phyloP scores from a whole-genome alignment of 2,329 filamentous ascomycete species.

The Cordyceps cateniannulata region DNA sequence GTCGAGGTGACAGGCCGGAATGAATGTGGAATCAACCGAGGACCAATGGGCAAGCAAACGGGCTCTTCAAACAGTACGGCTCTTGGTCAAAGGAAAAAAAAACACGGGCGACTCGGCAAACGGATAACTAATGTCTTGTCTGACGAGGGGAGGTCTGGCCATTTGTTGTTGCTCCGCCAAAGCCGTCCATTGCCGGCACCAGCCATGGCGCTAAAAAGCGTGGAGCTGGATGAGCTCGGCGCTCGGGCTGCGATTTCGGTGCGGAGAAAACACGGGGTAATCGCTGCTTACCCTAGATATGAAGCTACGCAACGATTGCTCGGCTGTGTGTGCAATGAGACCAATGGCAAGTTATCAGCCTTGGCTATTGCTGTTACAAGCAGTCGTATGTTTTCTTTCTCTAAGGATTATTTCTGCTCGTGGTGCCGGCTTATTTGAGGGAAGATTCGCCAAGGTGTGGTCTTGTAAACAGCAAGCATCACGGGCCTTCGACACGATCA shows the following conservation, averaged over 20 bases:
- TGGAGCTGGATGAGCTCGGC: not conserved
- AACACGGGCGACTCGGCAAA: not conserved
- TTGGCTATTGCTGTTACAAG: not conserved
- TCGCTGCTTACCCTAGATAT: not conserved
- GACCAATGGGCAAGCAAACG: not conserved
- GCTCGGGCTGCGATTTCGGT: not conserved
- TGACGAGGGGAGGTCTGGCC: conserved; percentile 15
- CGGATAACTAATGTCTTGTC: conserved; percentile 9
- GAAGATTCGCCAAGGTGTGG: too few species aligned
- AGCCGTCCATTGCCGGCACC: conserved; percentile 31
- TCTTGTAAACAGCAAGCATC: too few species aligned
- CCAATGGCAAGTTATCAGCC: not conserved
- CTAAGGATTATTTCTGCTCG: too few species aligned
- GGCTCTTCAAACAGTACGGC: not conserved
- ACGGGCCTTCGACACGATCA: too few species aligned
- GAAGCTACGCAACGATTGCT: not conserved
- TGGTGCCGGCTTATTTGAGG: too few species aligned
- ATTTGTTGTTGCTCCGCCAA: conserved; percentile 21
- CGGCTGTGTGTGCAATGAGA: not conserved
- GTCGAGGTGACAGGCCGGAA: too few species aligned
- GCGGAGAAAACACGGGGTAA: conserved; percentile 5
- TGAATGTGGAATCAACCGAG: too few species aligned
- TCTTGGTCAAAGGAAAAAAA: not conserved
- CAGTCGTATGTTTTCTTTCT: too few species aligned
- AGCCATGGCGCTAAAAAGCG: conserved; percentile 4